Evolutionary conservation across 2,329 filamentous ascomycete genomes (phyloP).

Genomic region (Coniosporium tulheliwenetii): DNA sequence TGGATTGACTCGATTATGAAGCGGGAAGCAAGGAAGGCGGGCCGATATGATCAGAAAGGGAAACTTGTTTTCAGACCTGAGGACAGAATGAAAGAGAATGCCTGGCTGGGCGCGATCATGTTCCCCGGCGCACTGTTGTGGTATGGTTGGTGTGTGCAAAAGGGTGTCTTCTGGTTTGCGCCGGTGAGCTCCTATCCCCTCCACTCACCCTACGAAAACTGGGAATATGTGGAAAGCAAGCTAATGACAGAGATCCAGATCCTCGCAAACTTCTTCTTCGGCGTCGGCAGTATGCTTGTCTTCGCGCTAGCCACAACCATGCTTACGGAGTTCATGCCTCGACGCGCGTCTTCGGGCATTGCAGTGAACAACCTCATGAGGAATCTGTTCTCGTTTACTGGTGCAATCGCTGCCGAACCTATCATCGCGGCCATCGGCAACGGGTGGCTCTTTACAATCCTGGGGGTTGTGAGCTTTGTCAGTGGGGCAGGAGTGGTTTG

Average conservation of each 20-base stretch:
- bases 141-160: conserved; percentile 61
- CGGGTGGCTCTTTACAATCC: conserved; percentile 59
- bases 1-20: conserved; percentile 77
- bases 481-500: conserved; percentile 44
- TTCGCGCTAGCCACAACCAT: conserved; percentile 63
- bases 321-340: conserved; percentile 72
- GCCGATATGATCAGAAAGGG: conserved; percentile 51
- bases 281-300: conserved; percentile 63
- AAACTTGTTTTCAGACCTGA: conserved; percentile 56
- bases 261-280: conserved; percentile 59
- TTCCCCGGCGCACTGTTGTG: conserved; percentile 57
- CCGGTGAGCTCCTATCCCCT: conserved; percentile 20
- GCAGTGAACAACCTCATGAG: conserved; percentile 70
- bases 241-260: conserved; percentile 17
- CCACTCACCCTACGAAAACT: not conserved
- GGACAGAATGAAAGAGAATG: conserved; percentile 71
- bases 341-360: conserved; percentile 53
- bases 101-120: conserved; percentile 55
- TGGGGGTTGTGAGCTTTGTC: conserved; percentile 39
- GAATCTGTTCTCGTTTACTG: conserved; percentile 63
- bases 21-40: conserved; percentile 54
- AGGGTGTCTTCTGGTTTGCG: conserved; percentile 47
- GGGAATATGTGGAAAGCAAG: not conserved
- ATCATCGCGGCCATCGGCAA: conserved; percentile 56
- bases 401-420: conserved; percentile 53